These are phyloP conservation scores for Piper longum DNA, from an alignment of 164 flowering plant species.

Conservation along the genomic window DNA sequence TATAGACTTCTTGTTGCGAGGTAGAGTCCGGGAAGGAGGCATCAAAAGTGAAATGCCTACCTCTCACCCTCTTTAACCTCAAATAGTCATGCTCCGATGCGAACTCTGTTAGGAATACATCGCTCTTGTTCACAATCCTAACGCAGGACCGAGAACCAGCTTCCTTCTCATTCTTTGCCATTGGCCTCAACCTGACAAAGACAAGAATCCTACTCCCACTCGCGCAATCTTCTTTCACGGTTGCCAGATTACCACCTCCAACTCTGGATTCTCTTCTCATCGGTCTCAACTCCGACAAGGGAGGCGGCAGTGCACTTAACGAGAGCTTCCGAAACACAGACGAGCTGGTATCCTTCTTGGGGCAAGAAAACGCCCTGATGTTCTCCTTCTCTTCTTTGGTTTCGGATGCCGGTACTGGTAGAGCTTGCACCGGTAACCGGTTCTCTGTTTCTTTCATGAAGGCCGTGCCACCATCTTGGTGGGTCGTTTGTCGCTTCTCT, in stretches of 20 bases:
- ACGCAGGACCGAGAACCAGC: conserved; percentile 63
- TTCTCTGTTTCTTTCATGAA: conserved; percentile 18
- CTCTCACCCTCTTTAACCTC: conserved; percentile 72
- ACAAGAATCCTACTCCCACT: conserved; percentile 58
- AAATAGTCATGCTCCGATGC: conserved; percentile 73
- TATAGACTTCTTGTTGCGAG: conserved; percentile 66
- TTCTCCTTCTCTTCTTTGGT: conserved; percentile 50
- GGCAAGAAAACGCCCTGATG: conserved; percentile 32
- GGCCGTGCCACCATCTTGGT: conserved; percentile 19
- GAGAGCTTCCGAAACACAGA: conserved; percentile 55
- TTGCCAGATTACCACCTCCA: conserved; percentile 14
- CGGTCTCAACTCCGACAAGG: conserved; percentile 15
- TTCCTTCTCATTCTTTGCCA: conserved; percentile 78
- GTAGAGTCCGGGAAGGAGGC: conserved; percentile 71
- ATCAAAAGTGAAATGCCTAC: conserved; percentile 81
- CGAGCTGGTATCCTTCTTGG: conserved; percentile 16
- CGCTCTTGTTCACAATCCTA: conserved; percentile 50
- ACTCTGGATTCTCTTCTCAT: conserved; percentile 5
- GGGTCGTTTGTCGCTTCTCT: conserved; percentile 12
- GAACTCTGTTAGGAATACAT: conserved; percentile 68
- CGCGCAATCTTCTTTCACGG: conserved; percentile 17
- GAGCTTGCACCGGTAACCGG: background rate
- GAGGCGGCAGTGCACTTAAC: conserved; percentile 23
- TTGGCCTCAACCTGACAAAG: conserved; percentile 86
- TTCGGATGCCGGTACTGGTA: conserved; percentile 10